Base-by-base conservation (phyloP, 2,329 filamentous ascomycete genomes). In the Aspergillus sp. region DNA sequence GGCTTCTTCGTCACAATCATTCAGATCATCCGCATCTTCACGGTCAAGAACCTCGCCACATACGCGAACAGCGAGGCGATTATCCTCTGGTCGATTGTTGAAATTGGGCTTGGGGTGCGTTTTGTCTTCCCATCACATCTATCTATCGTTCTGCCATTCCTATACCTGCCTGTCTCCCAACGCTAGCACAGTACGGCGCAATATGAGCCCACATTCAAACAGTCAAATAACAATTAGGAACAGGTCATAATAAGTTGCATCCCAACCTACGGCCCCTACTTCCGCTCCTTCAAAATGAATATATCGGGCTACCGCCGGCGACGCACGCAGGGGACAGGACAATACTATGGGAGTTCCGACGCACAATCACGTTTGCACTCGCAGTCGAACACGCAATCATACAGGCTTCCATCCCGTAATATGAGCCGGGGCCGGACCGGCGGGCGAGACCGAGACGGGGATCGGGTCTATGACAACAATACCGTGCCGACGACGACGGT, bases 1-100 rank as follows among this genome's bases (percentile, higher is more conserved):
- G 81, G 81, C n/a, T 68, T 79, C 52, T 82, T 83, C 68, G 76
- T 83, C 44, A 81, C 78, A 5, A 61, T 80, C 47, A 80, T 82
- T 56, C 81, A 83, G 62, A 76, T 81, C 56, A 74, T 83, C 58
- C 81, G 81, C 14, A 79, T 83, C 56, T 74, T 78, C 56, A 81
- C 77, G n/a, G 77, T 83, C 59, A 71, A 72, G 39, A 73, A 70
- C 14, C 73, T 82, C 3, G 61, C 66, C 33, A 78, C 77, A 63
- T 79, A 79, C 57, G 74, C 78, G 35, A 78, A 83, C 66, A 79
- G 75, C 2, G 70, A 76, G 5, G 58, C 66, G 1, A 66, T 77
- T 21, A 75, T 81, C 50, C 70, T 76, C 35, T 82, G 79, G 79
- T 81, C 79, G 0, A 69, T 72, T 12, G 64, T 81, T n/a, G 79